Conservation (phyloP, 306 rosid species). For the Castanospermum australe region DNA sequence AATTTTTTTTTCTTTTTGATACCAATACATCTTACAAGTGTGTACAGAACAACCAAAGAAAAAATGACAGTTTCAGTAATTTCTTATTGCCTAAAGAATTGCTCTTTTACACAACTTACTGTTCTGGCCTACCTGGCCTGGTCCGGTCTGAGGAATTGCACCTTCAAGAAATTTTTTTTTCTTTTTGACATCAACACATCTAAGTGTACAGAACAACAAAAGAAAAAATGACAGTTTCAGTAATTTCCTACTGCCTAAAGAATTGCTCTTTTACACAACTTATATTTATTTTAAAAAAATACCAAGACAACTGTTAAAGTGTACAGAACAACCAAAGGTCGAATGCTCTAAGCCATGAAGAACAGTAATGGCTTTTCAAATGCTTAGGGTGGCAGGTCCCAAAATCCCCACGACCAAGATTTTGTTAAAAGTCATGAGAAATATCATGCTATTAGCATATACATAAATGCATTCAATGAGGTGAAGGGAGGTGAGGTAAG, state of each 20-base stretch:
- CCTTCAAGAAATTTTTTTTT: not conserved
- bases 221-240: not conserved
- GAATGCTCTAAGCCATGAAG: not conserved
- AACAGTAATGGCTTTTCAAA: not conserved
- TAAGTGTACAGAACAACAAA: not conserved
- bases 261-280: not conserved
- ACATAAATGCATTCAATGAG: too few species aligned
- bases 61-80: not conserved
- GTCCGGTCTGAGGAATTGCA: not conserved
- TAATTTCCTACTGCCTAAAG: not conserved
- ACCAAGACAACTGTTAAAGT: not conserved
- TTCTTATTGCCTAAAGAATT: not conserved
- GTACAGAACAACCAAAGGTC: not conserved
- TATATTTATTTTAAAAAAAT: not conserved
- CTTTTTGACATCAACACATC: not conserved
- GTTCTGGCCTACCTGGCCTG: too few species aligned
- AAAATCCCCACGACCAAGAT: too few species aligned
- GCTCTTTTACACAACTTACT: not conserved
- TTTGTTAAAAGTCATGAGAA: too few species aligned
- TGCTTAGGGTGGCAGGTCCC: not conserved
- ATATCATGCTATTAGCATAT: too few species aligned
- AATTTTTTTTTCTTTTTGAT: not conserved
- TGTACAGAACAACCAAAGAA: not conserved
- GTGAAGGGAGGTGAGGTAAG: too few species aligned
- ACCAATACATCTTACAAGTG: not conserved